Base-by-base conservation (phyloP, 257 asterid genomes). In the Petrea volubilis region DNA sequence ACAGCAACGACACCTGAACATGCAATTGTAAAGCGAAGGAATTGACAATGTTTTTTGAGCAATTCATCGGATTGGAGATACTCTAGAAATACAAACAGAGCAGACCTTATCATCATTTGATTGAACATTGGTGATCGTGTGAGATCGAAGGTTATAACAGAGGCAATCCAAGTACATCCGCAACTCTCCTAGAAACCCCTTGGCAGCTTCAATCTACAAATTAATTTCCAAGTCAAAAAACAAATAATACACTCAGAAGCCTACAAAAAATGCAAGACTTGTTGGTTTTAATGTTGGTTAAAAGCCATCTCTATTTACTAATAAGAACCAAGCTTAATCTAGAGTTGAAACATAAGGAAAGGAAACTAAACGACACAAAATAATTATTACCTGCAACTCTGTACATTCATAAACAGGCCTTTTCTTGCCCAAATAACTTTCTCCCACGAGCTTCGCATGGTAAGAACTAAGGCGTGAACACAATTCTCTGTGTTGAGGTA, bases 81-180 rank as follows among this genome's bases (percentile, higher is more conserved):
- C 34, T 68, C 29, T 38, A 72, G 67, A 50, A 71, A 74, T 11
- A 59, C 4, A 71, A 52, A 66, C 84, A 43, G 46, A 53, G 63
- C 84, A 44, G 51, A 92, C 99, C 99, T 95, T 95, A 72, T 95
- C 99, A 71, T 95, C 91, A 60, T 95, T 95, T 46, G 99, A 95
- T 81, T 95, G 99, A 73, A 95, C 98, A 70, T 95, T 95, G 47
- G 99, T 95, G 68, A 95, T 95, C 59, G 99, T 95, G 76, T 95
- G 99, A 62, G 98, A 90, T 14, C 98, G 96, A 68, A 95, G 87
- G 77, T 84, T 88, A 24, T 86, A 87, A 80, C 97, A 95, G 36
- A 95, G 87, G 46, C 90, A 82, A 53, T 95, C 98, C 84, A 95
- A 77, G 86, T 95, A 92, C 43, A 92, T 50, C 72, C 98, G 78